Base-by-base conservation (phyloP, 805 yeast species). In the Candida andamanensis region DNA sequence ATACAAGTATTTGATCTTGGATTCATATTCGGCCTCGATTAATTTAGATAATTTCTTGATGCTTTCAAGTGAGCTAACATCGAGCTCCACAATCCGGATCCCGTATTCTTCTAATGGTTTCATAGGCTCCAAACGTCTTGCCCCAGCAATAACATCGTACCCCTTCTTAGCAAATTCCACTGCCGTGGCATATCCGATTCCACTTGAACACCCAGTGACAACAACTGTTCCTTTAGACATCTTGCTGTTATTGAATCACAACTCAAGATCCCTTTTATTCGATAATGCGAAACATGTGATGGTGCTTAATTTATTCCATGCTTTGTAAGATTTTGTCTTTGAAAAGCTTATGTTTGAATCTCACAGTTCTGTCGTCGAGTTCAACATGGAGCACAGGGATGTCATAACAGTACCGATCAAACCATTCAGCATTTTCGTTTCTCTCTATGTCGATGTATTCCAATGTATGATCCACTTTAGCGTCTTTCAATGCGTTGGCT, bases 331-430 rank as follows among this genome's bases (percentile, higher is more conserved):
- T 50, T 36, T 77, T 78, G 4, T 69, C 72, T 27, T 69, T 67
- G 34, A 76, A 60, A 35, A 83, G 68, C 33, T 75, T 67, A 54
- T 83, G 90, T 81, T 82, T 80, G 48, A 78, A 75, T 45, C 76
- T 78, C 4, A 70, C 67, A 2, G 78, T 69, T 28, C 69, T 26
- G 6, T 16, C 29, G 2, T 49, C 58, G 36, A 77, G 61, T 44
- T 78, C 79, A 6, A 83, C 63, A 50, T 83, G 89, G 25, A 83
- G 49, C 0, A 83, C 94, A 0, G 94, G 94, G 5, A 83, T 80
- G 48, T 83, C 94, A 50, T 76, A 81, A 44, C 87, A 76, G 44
- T 82, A 83, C 39, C 68, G 64, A 31, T 80, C 84, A 67, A 78
- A 80, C 79, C 85, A 81, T 29, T 67, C 60, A 29, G 70, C 60